These are phyloP conservation scores for Thalia dealbata DNA, from an alignment of 176 grass and related monocot genomes.

Conservation along the genomic window DNA sequence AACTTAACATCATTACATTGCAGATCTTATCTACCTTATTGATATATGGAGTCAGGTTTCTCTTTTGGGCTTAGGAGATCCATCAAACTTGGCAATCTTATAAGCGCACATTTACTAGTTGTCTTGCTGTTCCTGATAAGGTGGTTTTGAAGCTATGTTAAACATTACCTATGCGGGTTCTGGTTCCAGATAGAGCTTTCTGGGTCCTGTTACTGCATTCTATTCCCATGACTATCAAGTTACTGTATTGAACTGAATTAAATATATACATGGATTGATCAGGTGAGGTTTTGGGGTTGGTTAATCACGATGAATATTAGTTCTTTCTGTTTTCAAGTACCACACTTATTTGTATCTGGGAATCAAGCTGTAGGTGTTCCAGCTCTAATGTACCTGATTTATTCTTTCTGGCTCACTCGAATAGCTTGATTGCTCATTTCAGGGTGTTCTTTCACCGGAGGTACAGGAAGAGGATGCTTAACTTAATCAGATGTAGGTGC, in stretches of 20 bases:
- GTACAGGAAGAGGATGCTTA: too few species aligned
- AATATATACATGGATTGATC: too few species aligned
- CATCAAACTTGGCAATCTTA: not conserved
- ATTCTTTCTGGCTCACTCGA: not conserved
- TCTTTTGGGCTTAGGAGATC: not conserved
- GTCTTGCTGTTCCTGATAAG: not conserved
- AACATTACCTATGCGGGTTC: not conserved
- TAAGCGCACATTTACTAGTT: not conserved
- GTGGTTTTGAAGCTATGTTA: not conserved
- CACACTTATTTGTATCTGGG: not conserved
- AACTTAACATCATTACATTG: not conserved
- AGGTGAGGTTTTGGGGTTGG: too few species aligned
- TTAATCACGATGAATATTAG: too few species aligned
- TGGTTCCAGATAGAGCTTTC: not conserved
- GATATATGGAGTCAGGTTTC: not conserved
- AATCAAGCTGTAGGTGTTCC: not conserved
- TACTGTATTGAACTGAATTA: not conserved
- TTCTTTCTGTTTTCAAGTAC: not conserved
- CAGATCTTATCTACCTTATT: not conserved
- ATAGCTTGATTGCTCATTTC: not conserved
- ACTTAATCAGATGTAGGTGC: too few species aligned
- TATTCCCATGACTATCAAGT: not conserved
- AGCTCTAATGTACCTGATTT: not conserved
- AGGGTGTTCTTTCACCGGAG: not conserved
- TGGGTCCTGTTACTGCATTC: not conserved